A percentile compares a stretch with the other conserved stretches of the same genome.
Evolutionary conservation across 2,329 filamentous ascomycete genomes (phyloP).

Genomic region (Sarocladium kiliense): DNA sequence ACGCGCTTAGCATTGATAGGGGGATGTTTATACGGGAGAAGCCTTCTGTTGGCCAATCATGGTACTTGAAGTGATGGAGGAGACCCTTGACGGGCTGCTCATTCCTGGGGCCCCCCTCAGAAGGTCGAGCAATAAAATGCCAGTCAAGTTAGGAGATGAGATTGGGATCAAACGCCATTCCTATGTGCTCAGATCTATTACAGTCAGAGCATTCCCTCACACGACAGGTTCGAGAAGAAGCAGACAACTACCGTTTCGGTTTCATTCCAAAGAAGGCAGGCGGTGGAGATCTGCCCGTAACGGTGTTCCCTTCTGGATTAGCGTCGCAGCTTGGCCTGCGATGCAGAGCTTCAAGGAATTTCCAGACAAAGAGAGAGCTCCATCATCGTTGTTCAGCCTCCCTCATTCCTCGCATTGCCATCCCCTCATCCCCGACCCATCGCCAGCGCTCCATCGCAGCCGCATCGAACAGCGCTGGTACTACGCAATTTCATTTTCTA

Average conservation of each 20-base stretch:
- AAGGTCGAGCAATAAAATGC: no score
- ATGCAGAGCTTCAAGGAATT: constrained; percentile 4
- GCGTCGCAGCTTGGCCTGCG: not conserved
- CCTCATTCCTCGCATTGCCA: constrained; percentile 2
- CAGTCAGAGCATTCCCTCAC: not conserved
- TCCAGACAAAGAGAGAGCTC: constrained; percentile 1
- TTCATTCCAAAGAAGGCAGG: not conserved
- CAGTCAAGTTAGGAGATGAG: no score
- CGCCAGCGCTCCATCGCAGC: constrained; percentile 14
- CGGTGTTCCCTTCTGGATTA: not conserved
- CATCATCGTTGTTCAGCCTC: constrained; percentile 3
- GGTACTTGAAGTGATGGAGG: no score
- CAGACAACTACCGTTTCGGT: no score
- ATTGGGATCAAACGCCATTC: not conserved
- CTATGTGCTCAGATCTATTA: not conserved
- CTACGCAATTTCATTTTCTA: no score
- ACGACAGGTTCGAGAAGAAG: no score
- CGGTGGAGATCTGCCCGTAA: not conserved
- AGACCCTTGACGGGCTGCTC: no score
- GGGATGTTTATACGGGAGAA: no score
- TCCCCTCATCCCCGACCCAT: not conserved
- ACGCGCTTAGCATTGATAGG: no score
- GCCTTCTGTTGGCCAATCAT: no score
- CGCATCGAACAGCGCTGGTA: constrained; percentile 8
- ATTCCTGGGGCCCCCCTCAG: no score